Evolutionary conservation across 805 yeast species (phyloP), one percentile per base, ranked within the genome.

Genomic region (Candida pseudofarinosa): DNA sequence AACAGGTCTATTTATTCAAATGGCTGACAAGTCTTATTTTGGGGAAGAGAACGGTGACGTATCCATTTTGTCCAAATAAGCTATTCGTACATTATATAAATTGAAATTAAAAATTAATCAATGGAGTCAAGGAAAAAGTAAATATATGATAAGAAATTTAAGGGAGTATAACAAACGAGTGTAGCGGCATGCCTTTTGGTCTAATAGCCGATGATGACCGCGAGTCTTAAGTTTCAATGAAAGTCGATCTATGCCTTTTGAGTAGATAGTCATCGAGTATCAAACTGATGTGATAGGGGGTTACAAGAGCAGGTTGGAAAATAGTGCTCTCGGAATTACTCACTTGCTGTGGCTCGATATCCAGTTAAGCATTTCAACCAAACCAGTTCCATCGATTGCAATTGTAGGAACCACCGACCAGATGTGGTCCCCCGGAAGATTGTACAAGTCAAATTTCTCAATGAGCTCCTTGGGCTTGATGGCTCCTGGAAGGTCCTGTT

Each of bases 391-490:
- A 44, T 88, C 85, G 49, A 82, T 78, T 26, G 96, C 97, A 53
- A 88, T 83, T 19, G 95, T 83, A 17, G 96, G 96, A 47, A 90
- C 86, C 31, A 90, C 95, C 39, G 93, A 85, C 95, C 95, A 90
- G 42, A 83, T 73, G 59, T 89, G 91, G 38, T 63, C 57, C 40
- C 78, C 80, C 44, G 81, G 74, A 53, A 80, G 75, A 39, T 76
- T 62, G 41, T 74, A 70, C 63, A 90, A 73, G 44, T 83, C 80
- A 47, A 89, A 76, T 50, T 72, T 71, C 53, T 85, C 86, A 43
- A 89, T 85, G 48, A 89, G 70, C 56, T 89, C 91, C 60, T 82
- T 82, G 40, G 95, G 91, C 56, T 78, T 83, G 67, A 83, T 68
- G 37, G 91, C 82, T 33, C 77, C 79, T 13, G 78, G 76, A 50